A percentile compares a stretch with the other conserved stretches of the same genome.
Conservation (phyloP, 176 grass and related monocot genomes). For the Thinopyrum elongatum region DNA sequence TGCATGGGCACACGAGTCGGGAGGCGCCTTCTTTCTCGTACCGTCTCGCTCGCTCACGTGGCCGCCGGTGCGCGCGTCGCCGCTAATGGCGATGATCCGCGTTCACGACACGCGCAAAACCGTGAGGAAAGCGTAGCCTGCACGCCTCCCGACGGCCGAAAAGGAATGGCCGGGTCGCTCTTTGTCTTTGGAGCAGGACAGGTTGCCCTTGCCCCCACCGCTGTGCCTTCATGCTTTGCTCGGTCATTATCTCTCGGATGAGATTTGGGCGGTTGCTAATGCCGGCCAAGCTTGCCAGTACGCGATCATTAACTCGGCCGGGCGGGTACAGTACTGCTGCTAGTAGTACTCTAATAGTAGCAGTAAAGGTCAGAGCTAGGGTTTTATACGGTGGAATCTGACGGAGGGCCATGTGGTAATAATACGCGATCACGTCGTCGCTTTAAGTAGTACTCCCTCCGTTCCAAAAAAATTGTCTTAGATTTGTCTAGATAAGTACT, state of each 20-base stretch:
- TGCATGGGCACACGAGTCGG: too few relatives aligned
- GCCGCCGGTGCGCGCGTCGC: not conserved
- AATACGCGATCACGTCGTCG: not conserved
- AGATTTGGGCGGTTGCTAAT: too few relatives aligned
- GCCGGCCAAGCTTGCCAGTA: too few relatives aligned
- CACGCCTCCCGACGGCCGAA: not conserved
- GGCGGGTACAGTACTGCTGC: not conserved
- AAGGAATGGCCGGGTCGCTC: not conserved
- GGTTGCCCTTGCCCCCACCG: not conserved
- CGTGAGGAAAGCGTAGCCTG: not conserved
- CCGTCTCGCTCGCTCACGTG: not conserved
- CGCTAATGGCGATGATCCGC: not conserved
- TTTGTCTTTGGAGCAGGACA: not conserved
- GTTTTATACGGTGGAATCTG: not conserved
- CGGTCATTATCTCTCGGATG: too few relatives aligned
- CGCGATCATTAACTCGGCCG: not conserved
- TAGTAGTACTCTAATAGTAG: not conserved
- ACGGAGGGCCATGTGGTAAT: not conserved
- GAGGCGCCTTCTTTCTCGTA: not conserved
- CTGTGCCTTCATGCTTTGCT: too few relatives aligned
- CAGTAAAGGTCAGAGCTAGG: not conserved
- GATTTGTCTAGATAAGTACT: too few relatives aligned
- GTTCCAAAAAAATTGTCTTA: too few relatives aligned
- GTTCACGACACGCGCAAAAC: not conserved
- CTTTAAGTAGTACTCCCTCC: too few relatives aligned